These are phyloP conservation scores for Aspergillus carbonarius DNA, from an alignment of 2,329 filamentous ascomycete genomes.

Conservation along the genomic window DNA sequence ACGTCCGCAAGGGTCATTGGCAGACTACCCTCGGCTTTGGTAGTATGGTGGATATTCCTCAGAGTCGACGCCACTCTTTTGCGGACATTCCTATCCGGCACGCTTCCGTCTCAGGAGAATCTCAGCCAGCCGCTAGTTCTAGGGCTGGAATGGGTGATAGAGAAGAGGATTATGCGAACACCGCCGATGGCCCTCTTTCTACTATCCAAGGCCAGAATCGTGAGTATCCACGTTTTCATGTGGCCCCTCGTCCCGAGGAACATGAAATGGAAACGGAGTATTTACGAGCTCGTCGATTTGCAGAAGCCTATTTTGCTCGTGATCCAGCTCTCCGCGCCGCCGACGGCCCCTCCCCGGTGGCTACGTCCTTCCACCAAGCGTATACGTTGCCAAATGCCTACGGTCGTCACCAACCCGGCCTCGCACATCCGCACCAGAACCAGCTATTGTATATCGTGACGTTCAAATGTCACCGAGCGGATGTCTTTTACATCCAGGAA, in stretches of 20 bases:
- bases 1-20: slow-evolving; percentile 50
- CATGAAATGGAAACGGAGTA: slow-evolving; percentile 35
- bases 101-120: slow-evolving; percentile 41
- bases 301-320: slow-evolving; percentile 47
- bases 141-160: slow-evolving; percentile 32
- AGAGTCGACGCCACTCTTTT: slow-evolving; percentile 53
- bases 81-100: slow-evolving; percentile 52
- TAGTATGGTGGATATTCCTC: slow-evolving; percentile 45
- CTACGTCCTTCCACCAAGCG: slow-evolving; percentile 39
- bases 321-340: slow-evolving; percentile 36
- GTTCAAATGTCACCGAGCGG: slow-evolving; percentile 93
- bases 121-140: slow-evolving; percentile 22
- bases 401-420: slow-evolving; percentile 38
- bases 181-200: slow-evolving; percentile 36
- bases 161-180: slow-evolving; percentile 38
- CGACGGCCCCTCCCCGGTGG: slow-evolving; percentile 36
- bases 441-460: slow-evolving; percentile 72
- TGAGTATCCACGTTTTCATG: slow-evolving; percentile 43
- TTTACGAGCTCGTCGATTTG: slow-evolving; percentile 41
- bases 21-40: slow-evolving; percentile 52
- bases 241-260: slow-evolving; percentile 31
- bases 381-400: slow-evolving; percentile 41
- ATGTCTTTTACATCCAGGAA: slow-evolving; percentile 96
- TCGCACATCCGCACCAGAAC: slow-evolving; percentile 40
- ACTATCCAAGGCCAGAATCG: slow-evolving; percentile 41